Evolutionary conservation across 305 asterid genomes (phyloP).

Genomic region (Solanum hybrid): DNA sequence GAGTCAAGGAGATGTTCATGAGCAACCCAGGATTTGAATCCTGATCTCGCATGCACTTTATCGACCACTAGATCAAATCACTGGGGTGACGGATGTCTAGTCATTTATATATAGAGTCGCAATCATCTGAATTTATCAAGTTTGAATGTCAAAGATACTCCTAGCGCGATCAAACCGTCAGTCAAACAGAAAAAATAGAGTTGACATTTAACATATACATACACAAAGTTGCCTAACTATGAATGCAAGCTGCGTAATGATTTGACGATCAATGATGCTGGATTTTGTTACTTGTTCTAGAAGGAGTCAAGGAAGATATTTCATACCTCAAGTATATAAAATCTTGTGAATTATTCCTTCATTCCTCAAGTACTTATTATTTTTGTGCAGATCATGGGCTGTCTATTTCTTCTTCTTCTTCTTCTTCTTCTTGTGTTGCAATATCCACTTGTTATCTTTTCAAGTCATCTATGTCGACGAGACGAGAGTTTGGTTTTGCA

Average conservation of each 20-base stretch:
- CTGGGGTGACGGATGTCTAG: not conserved
- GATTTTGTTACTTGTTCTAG: not conserved
- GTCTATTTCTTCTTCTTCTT: not conserved
- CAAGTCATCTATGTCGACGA: slow-evolving; percentile 2
- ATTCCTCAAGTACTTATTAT: not conserved
- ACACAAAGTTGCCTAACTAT: not conserved
- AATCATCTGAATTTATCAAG: not conserved
- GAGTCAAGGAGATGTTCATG: not conserved
- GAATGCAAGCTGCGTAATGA: not conserved
- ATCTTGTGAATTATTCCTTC: not conserved
- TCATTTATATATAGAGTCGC: not conserved
- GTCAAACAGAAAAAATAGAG: not conserved
- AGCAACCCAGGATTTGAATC: not conserved
- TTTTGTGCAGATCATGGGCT: not conserved
- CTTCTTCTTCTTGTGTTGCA: not conserved
- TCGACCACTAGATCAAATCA: not conserved
- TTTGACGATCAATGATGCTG: not conserved
- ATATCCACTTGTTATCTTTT: not conserved
- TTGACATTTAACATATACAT: not conserved
- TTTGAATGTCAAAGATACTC: not conserved
- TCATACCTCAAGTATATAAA: not conserved
- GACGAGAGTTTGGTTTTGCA: slow-evolving; percentile 11
- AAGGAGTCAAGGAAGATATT: not conserved
- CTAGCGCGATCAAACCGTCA: not conserved
- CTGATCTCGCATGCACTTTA: not conserved